Conservation (phyloP, 139 green algal genomes). For the Closterium sp. region DNA sequence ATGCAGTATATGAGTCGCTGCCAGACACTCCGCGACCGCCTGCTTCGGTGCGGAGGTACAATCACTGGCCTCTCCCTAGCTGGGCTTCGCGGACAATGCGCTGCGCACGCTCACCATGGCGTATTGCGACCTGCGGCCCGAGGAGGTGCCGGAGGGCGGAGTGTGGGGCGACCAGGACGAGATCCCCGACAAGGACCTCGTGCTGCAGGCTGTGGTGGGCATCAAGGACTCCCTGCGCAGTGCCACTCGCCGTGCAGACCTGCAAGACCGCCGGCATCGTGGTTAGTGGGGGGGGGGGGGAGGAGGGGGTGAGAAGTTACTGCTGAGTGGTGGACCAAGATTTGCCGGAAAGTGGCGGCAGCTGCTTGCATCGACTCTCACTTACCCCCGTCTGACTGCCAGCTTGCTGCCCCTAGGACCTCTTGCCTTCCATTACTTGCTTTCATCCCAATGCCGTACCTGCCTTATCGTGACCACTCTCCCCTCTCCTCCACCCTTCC, state of each 20-base stretch:
- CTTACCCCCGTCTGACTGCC: too few species aligned
- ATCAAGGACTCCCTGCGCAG: constrained; percentile 79
- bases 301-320: background rate
- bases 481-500: background rate
- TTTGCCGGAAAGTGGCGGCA: too few species aligned
- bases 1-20: too few species aligned
- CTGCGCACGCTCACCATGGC: constrained; percentile 37
- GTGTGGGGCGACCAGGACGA: background rate
- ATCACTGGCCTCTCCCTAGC: too few species aligned
- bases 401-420: too few species aligned
- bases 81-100: constrained; percentile 21
- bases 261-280: constrained; percentile 33
- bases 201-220: constrained; percentile 17
- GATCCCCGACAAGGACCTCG: constrained; percentile 26
- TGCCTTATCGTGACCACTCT: background rate
- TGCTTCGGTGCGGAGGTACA: too few species aligned
- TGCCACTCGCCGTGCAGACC: constrained; percentile 69
- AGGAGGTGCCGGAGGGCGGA: background rate
- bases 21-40: too few species aligned
- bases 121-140: constrained; percentile 24
- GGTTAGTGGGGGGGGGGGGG: background rate
- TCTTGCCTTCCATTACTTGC: background rate
- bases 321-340: background rate
- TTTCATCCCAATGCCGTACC: background rate
- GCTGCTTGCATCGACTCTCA: too few species aligned